A percentile compares a stretch with the other conserved stretches of the same genome.
Evolutionary conservation across 2,329 filamentous ascomycete genomes (phyloP).

Genomic region (Pseudopyrenochaeta lycopersici): DNA sequence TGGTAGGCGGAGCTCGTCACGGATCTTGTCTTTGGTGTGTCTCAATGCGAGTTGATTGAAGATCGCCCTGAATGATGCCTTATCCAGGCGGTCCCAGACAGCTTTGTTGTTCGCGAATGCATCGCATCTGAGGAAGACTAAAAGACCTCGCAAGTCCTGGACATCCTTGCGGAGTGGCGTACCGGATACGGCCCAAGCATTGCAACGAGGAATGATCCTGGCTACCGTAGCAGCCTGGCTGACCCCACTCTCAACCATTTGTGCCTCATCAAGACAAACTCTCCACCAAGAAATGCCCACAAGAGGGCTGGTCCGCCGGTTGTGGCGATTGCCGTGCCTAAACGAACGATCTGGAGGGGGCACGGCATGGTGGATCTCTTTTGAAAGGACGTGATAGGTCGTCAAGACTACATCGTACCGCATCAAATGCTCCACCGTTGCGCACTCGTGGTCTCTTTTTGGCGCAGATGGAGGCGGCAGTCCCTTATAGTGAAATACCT

Average conservation of each 20-base stretch:
- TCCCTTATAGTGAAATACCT: conserved; percentile 66
- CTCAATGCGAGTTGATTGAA: conserved; percentile 79
- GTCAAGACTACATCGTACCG: conserved; percentile 68
- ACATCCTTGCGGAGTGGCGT: conserved; percentile 87
- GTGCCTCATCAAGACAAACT: conserved; percentile 77
- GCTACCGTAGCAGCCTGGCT: conserved; percentile 84
- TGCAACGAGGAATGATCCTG: conserved; percentile 78
- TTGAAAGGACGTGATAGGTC: conserved; percentile 74
- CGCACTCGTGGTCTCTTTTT: conserved; percentile 44
- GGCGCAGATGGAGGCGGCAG: conserved; percentile 45
- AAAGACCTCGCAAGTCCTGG: conserved; percentile 78
- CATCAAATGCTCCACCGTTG: conserved; percentile 58
- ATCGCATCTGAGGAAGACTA: conserved; percentile 81
- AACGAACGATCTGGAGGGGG: conserved; percentile 76
- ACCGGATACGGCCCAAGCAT: conserved; percentile 92
- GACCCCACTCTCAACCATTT: conserved; percentile 92
- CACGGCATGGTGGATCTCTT: conserved; percentile 80
- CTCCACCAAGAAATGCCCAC: conserved; percentile 89
- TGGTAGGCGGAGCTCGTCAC: conserved; percentile 81
- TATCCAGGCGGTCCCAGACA: conserved; percentile 76
- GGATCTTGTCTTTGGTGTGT: conserved; percentile 84
- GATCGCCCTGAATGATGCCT: conserved; percentile 71
- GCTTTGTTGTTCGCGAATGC: conserved; percentile 73
- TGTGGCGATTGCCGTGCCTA: conserved; percentile 69
- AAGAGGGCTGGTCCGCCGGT: conserved; percentile 76